These are phyloP conservation scores for Tillandsia fasciculata DNA, from an alignment of 176 grass and related monocot genomes.

Conservation along the genomic window DNA sequence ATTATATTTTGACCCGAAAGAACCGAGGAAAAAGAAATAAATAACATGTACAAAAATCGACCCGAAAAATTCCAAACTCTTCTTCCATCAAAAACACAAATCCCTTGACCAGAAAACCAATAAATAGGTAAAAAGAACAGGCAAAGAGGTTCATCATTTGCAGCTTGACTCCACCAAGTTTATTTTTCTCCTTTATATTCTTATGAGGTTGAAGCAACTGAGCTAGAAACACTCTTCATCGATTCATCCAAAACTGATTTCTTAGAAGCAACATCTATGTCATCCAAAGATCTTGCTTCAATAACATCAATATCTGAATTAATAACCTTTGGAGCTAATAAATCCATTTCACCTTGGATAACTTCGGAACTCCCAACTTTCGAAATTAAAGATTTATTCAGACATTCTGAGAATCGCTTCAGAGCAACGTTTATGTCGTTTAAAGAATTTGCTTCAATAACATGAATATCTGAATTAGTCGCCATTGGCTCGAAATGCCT, in stretches of 20 bases:
- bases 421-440: conserved; percentile 18
- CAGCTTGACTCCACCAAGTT: background rate
- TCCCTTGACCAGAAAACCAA: background rate
- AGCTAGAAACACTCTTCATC: background rate
- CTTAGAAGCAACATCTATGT: background rate
- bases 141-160: background rate
- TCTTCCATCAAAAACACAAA: background rate
- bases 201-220: background rate
- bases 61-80: background rate
- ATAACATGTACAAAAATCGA: background rate
- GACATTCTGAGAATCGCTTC: conserved; percentile 16
- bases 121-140: background rate
- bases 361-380: background rate
- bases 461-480: background rate
- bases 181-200: background rate
- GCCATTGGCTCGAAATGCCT: background rate
- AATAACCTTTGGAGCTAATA: too few species aligned
- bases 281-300: background rate
- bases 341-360: background rate
- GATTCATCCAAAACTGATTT: background rate
- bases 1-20: too few species aligned
- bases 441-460: background rate
- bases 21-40: background rate
- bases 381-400: background rate
- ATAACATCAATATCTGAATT: conserved; percentile 8